Percentiles rank a stretch among this genome's conserved stretches.
Evolutionary conservation across 139 green algal genomes (phyloP).

Genomic region (Medakamo hakoo): DNA sequence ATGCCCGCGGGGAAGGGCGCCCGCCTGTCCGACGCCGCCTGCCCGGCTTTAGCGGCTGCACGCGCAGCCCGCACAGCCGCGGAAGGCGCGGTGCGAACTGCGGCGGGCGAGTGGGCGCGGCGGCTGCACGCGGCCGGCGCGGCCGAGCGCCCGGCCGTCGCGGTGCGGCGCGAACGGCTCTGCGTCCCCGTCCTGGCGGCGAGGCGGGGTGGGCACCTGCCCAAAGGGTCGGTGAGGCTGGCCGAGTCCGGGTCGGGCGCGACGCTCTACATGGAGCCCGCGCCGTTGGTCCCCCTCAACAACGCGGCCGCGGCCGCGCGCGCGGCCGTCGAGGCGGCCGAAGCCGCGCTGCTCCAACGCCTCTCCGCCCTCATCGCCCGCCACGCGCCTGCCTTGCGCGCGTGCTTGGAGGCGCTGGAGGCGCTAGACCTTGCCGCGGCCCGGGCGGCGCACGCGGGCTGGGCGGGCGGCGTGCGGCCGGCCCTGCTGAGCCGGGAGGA

Average conservation of each 20-base stretch:
- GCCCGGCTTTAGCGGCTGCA: slow-evolving; percentile 18
- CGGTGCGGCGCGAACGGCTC: slow-evolving; percentile 22
- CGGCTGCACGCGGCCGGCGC: slow-evolving; percentile 23
- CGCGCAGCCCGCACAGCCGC: slow-evolving; percentile 28
- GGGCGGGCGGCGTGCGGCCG: slow-evolving; percentile 26
- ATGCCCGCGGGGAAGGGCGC: slow-evolving; percentile 10
- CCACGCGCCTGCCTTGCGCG: slow-evolving; percentile 6
- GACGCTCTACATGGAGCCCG: slow-evolving; percentile 79
- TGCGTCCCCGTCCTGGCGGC: slow-evolving; percentile 34
- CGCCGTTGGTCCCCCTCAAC: slow-evolving; percentile 54
- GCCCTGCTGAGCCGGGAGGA: slow-evolving; percentile 1
- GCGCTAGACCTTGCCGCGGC: slow-evolving; percentile 49
- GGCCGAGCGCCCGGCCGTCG: slow-evolving; percentile 26
- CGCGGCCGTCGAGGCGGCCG: slow-evolving; percentile 40
- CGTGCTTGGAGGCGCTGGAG: slow-evolving; percentile 21
- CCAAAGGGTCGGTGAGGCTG: slow-evolving; percentile 44
- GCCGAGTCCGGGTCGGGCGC: slow-evolving; percentile 26
- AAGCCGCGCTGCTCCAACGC: slow-evolving; percentile 28
- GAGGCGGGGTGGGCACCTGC: slow-evolving; percentile 46
- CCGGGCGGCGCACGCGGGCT: slow-evolving; percentile 36
- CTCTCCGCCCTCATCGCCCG: slow-evolving; percentile 22
- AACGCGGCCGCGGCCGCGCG: slow-evolving; percentile 47
- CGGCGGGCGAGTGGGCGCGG: slow-evolving; percentile 30
- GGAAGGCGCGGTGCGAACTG: slow-evolving; percentile 13
- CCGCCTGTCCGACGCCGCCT: slow-evolving; percentile 28